A percentile compares a stretch with the other conserved stretches of the same genome.
Conservation (phyloP, 116 monocot species). For the Zostera marina region DNA sequence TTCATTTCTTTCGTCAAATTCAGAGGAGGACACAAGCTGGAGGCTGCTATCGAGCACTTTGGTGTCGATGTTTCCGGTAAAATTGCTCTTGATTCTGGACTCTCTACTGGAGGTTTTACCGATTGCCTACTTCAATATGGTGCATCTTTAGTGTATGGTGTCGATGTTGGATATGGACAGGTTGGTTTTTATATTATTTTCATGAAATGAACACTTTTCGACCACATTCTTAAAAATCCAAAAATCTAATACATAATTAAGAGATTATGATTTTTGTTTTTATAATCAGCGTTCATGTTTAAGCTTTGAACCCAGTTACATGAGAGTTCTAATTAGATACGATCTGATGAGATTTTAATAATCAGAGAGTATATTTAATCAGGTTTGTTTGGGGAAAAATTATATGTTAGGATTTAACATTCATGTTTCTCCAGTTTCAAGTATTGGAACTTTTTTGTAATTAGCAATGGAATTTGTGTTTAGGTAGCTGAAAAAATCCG, state of each 20-base stretch:
- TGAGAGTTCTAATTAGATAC: no score
- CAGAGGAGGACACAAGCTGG: conserved; percentile 98
- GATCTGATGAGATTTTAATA: no score
- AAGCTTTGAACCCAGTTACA: no score
- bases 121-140: conserved; percentile 97
- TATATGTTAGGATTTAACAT: no score
- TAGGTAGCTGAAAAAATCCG: conserved; percentile 96
- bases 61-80: conserved; percentile 55
- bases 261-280: no score
- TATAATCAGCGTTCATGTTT: no score
- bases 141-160: conserved; percentile 78
- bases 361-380: no score
- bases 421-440: no score
- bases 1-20: conserved; percentile 2
- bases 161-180: conserved; percentile 98
- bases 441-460: no score
- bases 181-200: conserved; percentile 11
- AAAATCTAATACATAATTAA: not conserved
- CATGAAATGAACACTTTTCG: not conserved
- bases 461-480: no score
- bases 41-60: conserved; percentile 81
- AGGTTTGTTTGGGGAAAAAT: no score
- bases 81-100: conserved; percentile 95
- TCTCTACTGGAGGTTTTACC: conserved; percentile 95
- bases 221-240: not conserved